These are phyloP conservation scores for Penicillium sp. DNA, from an alignment of 2,329 filamentous ascomycete species.

Conservation along the genomic window DNA sequence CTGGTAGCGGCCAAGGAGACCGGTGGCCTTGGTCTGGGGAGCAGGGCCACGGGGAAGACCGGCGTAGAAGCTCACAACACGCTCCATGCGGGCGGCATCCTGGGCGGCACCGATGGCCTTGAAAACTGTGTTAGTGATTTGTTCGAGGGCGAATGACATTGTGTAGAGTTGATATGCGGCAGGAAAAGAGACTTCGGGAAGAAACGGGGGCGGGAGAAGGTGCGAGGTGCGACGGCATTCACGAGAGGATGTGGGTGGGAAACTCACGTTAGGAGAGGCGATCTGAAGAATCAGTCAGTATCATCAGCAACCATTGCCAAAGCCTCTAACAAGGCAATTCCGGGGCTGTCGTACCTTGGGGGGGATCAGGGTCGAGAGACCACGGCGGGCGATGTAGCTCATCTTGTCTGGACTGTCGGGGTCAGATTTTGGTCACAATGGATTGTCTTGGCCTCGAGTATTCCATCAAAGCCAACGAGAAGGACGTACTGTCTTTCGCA, in stretches of 20 bases:
- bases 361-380: conserved; percentile 96
- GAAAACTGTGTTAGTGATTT: conserved; percentile 38
- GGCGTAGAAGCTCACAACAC: conserved; percentile 98
- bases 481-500: conserved; percentile 35
- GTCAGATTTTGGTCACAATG: conserved; percentile 30
- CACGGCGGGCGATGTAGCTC: conserved; percentile 89
- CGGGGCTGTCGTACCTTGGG: conserved; percentile 73
- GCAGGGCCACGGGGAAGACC: conserved; percentile 92
- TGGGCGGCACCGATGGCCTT: conserved; percentile 93
- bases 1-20: conserved; percentile 86
- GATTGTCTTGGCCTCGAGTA: conserved; percentile 2
- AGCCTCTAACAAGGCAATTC: conserved; percentile 14
- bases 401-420: conserved; percentile 61
- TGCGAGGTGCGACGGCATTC: conserved; percentile 11
- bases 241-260: conserved; percentile 7
- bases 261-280: conserved; percentile 45
- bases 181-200: conserved; percentile 31
- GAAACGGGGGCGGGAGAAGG: conserved; percentile 17
- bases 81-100: conserved; percentile 96
- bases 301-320: conserved; percentile 19
- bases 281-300: conserved; percentile 46
- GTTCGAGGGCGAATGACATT: conserved; percentile 2
- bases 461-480: not conserved
- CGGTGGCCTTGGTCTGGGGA: conserved; percentile 78
- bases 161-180: conserved; percentile 15